These are phyloP conservation scores for Parachaetomium inaequale DNA, from an alignment of 495 filamentous ascomycete species.

Conservation along the genomic window DNA sequence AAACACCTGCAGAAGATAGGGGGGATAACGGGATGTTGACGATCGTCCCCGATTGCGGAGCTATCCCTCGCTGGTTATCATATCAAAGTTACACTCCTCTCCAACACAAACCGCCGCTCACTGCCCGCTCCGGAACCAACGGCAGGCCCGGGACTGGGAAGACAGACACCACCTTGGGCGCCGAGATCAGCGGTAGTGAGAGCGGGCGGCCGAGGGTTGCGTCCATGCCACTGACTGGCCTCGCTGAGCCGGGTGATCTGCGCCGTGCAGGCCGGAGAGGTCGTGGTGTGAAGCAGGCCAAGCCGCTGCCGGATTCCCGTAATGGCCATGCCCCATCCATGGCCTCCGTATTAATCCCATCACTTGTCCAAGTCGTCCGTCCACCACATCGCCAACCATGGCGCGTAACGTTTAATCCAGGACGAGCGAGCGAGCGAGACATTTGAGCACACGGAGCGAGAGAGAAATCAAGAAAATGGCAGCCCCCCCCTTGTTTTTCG, in stretches of 20 bases:
- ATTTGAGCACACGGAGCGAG: too few species aligned
- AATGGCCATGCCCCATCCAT: neutral
- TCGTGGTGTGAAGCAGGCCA: neutral
- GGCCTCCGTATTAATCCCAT: neutral
- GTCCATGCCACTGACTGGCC: neutral
- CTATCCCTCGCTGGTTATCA: neutral
- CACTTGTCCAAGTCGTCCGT: too few species aligned
- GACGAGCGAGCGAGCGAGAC: too few species aligned
- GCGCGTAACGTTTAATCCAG: too few species aligned
- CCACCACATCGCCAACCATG: too few species aligned
- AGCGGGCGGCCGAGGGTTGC: neutral
- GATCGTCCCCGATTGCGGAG: neutral
- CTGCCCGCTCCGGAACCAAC: too few species aligned
- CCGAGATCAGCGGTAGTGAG: conserved; percentile 1
- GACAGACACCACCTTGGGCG: neutral
- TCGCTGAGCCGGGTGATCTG: conserved; percentile 5
- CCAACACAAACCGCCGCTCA: too few species aligned
- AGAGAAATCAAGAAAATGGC: too few species aligned
- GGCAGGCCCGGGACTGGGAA: too few species aligned
- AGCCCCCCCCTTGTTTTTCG: too few species aligned
- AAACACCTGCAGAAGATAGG: neutral
- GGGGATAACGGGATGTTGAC: neutral
- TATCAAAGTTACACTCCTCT: too few species aligned
- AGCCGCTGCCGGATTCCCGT: neutral
- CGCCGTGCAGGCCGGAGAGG: conserved; percentile 6